A percentile compares a stretch with the other conserved stretches of the same genome.
These are phyloP conservation scores for Phytophthora vignae DNA, from an alignment of 352 stramenopile genomes.

Conservation along the genomic window DNA sequence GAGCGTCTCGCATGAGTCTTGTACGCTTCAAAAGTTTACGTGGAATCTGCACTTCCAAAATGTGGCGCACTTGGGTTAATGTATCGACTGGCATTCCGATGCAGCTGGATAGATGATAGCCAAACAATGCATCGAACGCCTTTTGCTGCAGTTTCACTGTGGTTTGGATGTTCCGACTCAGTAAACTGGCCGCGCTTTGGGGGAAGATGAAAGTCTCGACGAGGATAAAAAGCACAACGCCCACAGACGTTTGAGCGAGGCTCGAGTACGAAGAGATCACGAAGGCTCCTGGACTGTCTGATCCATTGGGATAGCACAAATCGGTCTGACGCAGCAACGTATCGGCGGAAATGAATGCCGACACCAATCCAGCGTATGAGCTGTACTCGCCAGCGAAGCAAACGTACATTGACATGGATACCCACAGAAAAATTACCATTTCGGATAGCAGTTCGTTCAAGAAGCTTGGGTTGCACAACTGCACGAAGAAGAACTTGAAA, in stretches of 20 bases:
- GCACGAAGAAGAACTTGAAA: not conserved
- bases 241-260: not conserved
- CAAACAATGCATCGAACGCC: not conserved
- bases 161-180: not conserved
- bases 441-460: not conserved
- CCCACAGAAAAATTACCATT: not conserved
- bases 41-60: not conserved
- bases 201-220: not conserved
- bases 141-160: not conserved
- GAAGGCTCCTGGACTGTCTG: not conserved
- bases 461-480: not conserved
- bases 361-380: not conserved
- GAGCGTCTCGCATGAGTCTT: not conserved
- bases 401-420: not conserved
- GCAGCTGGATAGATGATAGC: not conserved
- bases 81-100: not conserved
- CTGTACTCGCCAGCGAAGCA: not conserved
- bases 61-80: not conserved
- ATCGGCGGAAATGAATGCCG: not conserved
- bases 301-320: not conserved
- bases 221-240: not conserved
- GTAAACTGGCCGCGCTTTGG: not conserved
- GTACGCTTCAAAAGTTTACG: not conserved
- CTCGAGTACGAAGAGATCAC: not conserved
- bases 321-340: not conserved